phyloP scores from a whole-genome alignment of 176 grass and related monocot species.

The Miscanthus lutarioriparius region DNA sequence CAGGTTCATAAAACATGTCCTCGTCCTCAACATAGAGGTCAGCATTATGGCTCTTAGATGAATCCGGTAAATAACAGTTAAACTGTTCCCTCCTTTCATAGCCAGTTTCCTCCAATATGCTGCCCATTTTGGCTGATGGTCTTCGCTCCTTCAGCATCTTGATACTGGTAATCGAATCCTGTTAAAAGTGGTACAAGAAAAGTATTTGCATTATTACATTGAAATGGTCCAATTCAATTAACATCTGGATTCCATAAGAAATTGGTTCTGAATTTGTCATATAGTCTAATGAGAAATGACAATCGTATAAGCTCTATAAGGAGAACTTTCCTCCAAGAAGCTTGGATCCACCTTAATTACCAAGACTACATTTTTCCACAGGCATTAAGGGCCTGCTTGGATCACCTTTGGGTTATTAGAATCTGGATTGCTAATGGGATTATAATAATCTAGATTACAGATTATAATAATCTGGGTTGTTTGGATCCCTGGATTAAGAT shows the following conservation, averaged over 20 bases:
- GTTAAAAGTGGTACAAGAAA: neutral
- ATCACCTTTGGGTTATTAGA: neutral
- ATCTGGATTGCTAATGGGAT: neutral
- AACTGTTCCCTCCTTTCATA: conserved; percentile 28
- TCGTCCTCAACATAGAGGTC: conserved; percentile 41
- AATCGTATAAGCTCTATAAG: neutral
- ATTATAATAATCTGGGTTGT: neutral
- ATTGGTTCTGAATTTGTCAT: neutral
- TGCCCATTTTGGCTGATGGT: conserved; percentile 22
- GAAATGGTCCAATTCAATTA: conserved; percentile 1
- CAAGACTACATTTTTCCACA: neutral
- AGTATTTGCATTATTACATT: neutral
- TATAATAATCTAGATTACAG: neutral
- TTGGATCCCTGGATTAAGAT: neutral
- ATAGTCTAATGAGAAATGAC: neutral
- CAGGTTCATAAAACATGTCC: conserved; percentile 37
- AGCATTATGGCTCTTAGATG: conserved; percentile 38
- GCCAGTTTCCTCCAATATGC: conserved; percentile 35
- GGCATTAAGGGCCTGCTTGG: neutral
- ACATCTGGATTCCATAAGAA: conserved; percentile 11
- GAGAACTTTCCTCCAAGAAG: neutral
- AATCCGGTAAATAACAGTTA: conserved; percentile 35
- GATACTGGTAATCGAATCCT: conserved; percentile 54
- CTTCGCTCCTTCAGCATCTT: conserved; percentile 39
- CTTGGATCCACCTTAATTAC: conserved; percentile 6